phyloP scores from a whole-genome alignment of 495 filamentous ascomycete species.

The Penicillium parvum region DNA sequence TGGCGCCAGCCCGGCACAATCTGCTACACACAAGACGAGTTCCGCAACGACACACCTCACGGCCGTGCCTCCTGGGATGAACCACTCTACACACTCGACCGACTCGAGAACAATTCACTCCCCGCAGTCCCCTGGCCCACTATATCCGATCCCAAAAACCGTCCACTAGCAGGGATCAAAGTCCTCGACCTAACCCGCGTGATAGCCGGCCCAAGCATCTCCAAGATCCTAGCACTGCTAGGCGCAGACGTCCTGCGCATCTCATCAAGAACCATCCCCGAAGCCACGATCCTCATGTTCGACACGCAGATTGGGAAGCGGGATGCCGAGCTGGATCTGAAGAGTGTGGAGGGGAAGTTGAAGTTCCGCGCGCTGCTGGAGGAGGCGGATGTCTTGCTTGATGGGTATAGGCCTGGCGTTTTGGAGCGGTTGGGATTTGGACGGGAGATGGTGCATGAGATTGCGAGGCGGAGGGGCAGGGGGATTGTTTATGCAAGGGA shows the following conservation, averaged over 20 bases:
- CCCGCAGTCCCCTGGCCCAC: background rate
- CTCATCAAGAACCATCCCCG: constrained; percentile 50
- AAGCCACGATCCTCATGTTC: constrained; percentile 38
- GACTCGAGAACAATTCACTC: background rate
- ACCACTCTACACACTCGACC: background rate
- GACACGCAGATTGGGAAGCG: constrained; percentile 56
- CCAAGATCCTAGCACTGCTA: constrained; percentile 51
- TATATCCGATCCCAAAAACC: background rate
- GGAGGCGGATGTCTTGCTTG: constrained; percentile 54
- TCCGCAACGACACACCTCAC: background rate
- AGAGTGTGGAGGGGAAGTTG: constrained; percentile 36
- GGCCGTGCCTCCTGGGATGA: background rate
- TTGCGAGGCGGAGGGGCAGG: constrained; percentile 26
- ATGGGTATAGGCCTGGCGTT: constrained; percentile 52
- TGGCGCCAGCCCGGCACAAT: background rate
- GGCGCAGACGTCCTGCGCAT: constrained; percentile 55
- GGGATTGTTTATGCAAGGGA: constrained; percentile 43
- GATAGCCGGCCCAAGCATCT: constrained; percentile 47
- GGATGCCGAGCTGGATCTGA: constrained; percentile 47
- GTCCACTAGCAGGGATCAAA: constrained; percentile 10
- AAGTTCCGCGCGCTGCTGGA: constrained; percentile 40
- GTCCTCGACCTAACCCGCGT: constrained; percentile 56
- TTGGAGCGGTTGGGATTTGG: constrained; percentile 49
- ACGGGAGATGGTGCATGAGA: constrained; percentile 28
- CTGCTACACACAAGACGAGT: background rate